phyloP scores from a whole-genome alignment of 2,329 filamentous ascomycete genomes.

The Scorias spongiosa region DNA sequence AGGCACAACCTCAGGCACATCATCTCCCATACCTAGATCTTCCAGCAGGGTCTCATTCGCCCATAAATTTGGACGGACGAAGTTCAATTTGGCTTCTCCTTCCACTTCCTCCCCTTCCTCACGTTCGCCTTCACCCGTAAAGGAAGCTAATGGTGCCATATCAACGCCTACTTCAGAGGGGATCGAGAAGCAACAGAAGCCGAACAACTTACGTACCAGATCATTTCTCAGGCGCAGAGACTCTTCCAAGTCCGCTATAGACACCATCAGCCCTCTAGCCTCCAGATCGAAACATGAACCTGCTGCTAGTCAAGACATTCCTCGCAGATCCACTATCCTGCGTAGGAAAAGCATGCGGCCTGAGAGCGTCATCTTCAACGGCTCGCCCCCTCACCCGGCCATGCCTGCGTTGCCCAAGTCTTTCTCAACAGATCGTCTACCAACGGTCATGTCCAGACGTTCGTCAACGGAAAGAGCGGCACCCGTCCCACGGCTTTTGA shows the following conservation, averaged over 20 bases:
- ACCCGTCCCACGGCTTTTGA: constrained; percentile 27
- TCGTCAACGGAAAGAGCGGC: constrained; percentile 23
- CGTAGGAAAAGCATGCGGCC: constrained; percentile 4
- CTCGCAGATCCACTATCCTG: constrained; percentile 5
- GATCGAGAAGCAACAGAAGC: background rate
- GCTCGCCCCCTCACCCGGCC: constrained; percentile 12
- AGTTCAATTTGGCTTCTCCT: background rate
- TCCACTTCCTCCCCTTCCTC: constrained; percentile 14
- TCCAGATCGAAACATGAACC: background rate
- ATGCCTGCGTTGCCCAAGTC: constrained; percentile 31
- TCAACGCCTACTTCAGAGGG: constrained; percentile 1
- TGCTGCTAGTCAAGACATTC: background rate
- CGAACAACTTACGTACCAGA: background rate
- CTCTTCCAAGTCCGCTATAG: background rate
- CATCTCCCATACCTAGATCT: background rate
- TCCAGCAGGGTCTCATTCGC: background rate
- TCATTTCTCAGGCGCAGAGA: background rate
- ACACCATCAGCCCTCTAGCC: background rate
- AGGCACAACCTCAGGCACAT: constrained; percentile 10
- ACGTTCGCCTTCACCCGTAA: constrained; percentile 19
- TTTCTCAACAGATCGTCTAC: constrained; percentile 33
- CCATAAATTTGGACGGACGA: background rate
- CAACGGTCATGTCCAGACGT: constrained; percentile 21
- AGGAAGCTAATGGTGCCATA: constrained; percentile 4
- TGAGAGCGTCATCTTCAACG: background rate